Percentiles rank a stretch among this genome's conserved stretches.
Conservation (phyloP, 1,284 basidiomycete genomes). For the Kwoniella shivajii region DNA sequence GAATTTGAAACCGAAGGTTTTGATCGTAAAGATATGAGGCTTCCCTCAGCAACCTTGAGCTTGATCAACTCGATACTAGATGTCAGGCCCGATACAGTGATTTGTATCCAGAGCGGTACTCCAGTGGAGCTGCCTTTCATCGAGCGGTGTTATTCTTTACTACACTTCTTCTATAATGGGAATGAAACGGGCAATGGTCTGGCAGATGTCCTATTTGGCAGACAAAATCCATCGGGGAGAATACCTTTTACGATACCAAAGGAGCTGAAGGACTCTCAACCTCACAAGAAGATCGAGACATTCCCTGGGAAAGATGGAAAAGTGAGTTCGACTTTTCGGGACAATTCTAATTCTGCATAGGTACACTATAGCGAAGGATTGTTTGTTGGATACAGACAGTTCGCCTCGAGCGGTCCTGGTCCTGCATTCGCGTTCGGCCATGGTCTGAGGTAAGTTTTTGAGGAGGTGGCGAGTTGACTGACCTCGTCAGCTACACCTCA, state of each 20-base stretch:
- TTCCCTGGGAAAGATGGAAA: background rate
- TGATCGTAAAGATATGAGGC: conserved; percentile 24
- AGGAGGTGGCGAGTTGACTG: too few relatives aligned
- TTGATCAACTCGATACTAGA: conserved; percentile 27
- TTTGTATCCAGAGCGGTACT: conserved; percentile 39
- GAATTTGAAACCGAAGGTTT: conserved; percentile 42
- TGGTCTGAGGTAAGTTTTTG: conserved; percentile 27
- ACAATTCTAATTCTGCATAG: background rate
- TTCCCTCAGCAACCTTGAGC: conserved; percentile 19
- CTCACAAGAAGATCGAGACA: background rate
- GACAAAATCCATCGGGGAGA: conserved; percentile 60
- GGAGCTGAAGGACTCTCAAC: background rate
- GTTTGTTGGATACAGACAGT: conserved; percentile 18
- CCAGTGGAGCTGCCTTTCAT: conserved; percentile 38
- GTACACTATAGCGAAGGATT: conserved; percentile 17
- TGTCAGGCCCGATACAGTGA: conserved; percentile 32
- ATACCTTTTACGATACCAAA: conserved; percentile 58
- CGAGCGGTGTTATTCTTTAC: conserved; percentile 12
- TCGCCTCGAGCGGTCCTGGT: conserved; percentile 52
- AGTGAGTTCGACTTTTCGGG: background rate
- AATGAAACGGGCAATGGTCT: conserved; percentile 50
- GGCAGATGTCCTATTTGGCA: conserved; percentile 62
- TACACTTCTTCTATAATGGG: conserved; percentile 21
- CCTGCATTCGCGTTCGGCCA: conserved; percentile 60
- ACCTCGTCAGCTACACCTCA: conserved; percentile 58